These are phyloP conservation scores for Pseudogymnoascus sp. DNA, from an alignment of 2,329 filamentous ascomycete species.

Conservation along the genomic window DNA sequence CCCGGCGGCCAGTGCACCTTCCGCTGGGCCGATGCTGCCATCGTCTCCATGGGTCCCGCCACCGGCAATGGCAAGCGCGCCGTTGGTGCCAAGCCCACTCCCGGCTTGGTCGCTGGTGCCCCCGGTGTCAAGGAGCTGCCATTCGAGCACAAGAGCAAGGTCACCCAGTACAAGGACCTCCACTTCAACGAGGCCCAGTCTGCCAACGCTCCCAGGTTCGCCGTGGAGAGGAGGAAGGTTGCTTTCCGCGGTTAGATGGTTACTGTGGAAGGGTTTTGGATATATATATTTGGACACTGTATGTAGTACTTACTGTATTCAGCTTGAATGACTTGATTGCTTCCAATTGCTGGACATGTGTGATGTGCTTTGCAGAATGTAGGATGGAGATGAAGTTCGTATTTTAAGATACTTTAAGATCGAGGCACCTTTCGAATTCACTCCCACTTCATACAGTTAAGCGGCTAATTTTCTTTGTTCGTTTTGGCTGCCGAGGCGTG, in stretches of 20 bases:
- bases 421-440: too few species aligned
- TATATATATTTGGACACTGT: background rate
- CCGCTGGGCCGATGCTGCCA: slow-evolving; percentile 12
- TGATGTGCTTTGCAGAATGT: background rate
- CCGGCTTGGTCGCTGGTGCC: background rate
- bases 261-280: background rate
- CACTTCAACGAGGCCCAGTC: background rate
- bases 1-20: slow-evolving; percentile 11
- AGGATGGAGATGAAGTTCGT: too few species aligned
- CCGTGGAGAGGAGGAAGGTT: slow-evolving; percentile 1
- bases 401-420: too few species aligned
- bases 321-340: background rate
- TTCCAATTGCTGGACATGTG: background rate
- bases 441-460: too few species aligned
- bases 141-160: background rate
- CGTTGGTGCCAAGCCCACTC: background rate
- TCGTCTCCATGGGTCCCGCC: slow-evolving; percentile 12
- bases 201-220: background rate
- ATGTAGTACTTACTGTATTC: background rate
- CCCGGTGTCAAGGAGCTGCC: background rate
- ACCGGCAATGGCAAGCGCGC: background rate
- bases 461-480: too few species aligned
- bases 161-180: background rate
- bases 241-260: background rate
- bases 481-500: too few species aligned